Evolutionary conservation across 1,284 basidiomycete genomes (phyloP), one percentile per base, ranked within the genome.

Genomic region (Moniliophthora roreri): DNA sequence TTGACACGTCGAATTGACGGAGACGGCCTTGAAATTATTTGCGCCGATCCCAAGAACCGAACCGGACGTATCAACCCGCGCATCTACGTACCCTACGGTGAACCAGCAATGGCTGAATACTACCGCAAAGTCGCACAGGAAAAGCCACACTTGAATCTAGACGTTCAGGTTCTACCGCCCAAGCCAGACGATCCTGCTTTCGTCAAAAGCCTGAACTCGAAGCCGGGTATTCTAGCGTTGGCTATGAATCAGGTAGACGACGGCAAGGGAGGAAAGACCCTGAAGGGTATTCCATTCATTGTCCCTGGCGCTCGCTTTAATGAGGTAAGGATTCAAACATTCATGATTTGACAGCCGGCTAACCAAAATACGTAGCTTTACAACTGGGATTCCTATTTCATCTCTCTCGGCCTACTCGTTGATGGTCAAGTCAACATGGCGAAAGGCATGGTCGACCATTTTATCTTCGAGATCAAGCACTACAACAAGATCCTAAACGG

Each of bases 271-370:
- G 86, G 85, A 2, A 85, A 82, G 60, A 91, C 91, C 3, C 74
- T 98, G 60, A 92, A 97, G 65, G 95, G 95, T 0, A 88, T 97
- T 62, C 91, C 97, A 0, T 99, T 99, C 72, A 88, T 98, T 59
- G 96, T 99, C 0, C 97, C 96, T 8, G 96, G 96, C 41, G 95
- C 95, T 50, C 85, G 96, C 45, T 98, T 98, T 78, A 98, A 98
- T 68, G 95, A 98, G 81, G 93, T 96, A 57, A 53, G 80, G 71
- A 62, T 54, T 54, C 71, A 61, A 57, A 16, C 23, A 32, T 28
- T 41, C 52, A 13, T 38, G 18, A 8, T 42, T 44, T 11, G 51
- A 21, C 13, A 13, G 13, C 39, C 23, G 20, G 23, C 15, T 35
- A 41, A 34, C 53, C 7, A 34, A 58, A 41, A 54, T 24, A 58